These are phyloP conservation scores for Talaromyces verruculosus DNA, from an alignment of 2,329 filamentous ascomycete species.

Conservation along the genomic window DNA sequence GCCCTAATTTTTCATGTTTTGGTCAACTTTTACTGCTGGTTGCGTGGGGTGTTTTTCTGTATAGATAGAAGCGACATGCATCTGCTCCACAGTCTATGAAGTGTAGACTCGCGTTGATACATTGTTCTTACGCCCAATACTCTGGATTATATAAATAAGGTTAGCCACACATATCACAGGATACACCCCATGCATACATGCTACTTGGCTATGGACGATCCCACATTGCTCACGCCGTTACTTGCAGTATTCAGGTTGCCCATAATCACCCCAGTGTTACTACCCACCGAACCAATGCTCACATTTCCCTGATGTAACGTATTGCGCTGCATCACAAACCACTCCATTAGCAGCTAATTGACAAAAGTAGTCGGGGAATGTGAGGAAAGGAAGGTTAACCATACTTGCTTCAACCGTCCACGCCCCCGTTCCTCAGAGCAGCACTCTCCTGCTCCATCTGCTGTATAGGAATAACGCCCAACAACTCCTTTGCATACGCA, in stretches of 20 bases:
- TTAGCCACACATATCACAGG: background rate
- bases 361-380: background rate
- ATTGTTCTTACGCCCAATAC: background rate
- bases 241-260: background rate
- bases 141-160: background rate
- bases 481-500: background rate
- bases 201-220: background rate
- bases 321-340: constrained; percentile 25
- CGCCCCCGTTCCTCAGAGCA: background rate
- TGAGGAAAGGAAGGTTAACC: too few relatives aligned
- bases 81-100: background rate
- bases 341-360: background rate
- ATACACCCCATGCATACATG: background rate
- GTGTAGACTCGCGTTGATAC: background rate
- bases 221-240: background rate
- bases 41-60: background rate
- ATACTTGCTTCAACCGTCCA: background rate
- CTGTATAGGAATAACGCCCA: background rate
- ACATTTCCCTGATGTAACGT: background rate
- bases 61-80: background rate
- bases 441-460: background rate
- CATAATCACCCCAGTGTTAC: background rate
- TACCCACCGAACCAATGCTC: background rate
- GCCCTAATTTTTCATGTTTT: background rate
- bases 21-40: background rate